Base-by-base conservation (phyloP, 805 yeast genomes). In the Monosporozyma yasuniensis region DNA sequence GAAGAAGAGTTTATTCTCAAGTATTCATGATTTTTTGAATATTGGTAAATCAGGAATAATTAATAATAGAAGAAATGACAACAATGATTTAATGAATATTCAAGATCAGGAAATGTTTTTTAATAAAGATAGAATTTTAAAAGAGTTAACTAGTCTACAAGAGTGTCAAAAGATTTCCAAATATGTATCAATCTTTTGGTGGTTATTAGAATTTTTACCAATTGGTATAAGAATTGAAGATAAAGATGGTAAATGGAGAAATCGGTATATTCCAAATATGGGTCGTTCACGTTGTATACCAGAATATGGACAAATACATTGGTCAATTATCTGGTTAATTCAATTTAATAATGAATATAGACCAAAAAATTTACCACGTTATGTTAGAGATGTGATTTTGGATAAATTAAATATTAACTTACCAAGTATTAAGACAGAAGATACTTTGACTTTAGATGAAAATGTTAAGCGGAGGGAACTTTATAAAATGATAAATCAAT, bases 151-250 rank as follows among this genome's bases (percentile, higher is more conserved):
- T 22, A 44, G 2, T n/a, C n/a, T n/a, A 35, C 18, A 25, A 43
- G 32, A 18, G 4, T 18, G n/a, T 27, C 19, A 19, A 30, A 41
- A 41, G 19, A 37, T 48, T 7, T 50, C 41, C 21, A 51, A 21
- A 41, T 46, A 47, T 7, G 42, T 50, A 34, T 19, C 52, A 9
- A 3, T 78, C 0, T 54, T 69, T 5, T 83, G 87, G 87, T 82
- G 87, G 87, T 3, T 75, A 3, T 59, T 79, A 11, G 89, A 83
- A 55, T 62, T 77, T 14, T 52, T 83, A n/a, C 87, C 88, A 1
- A 57, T 81, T 43, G 80, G 80, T 0, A 70, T 73, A 27, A 73
- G 76, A 54, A 61, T 73, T 41, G 81, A 79, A 56, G 69, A 76
- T 56, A 52, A 56, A 4, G 57, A 68, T 3, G 79, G 80, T 2